phyloP scores from a whole-genome alignment of 192 early-diverging fungal genomes.

The Backusella macrospora region DNA sequence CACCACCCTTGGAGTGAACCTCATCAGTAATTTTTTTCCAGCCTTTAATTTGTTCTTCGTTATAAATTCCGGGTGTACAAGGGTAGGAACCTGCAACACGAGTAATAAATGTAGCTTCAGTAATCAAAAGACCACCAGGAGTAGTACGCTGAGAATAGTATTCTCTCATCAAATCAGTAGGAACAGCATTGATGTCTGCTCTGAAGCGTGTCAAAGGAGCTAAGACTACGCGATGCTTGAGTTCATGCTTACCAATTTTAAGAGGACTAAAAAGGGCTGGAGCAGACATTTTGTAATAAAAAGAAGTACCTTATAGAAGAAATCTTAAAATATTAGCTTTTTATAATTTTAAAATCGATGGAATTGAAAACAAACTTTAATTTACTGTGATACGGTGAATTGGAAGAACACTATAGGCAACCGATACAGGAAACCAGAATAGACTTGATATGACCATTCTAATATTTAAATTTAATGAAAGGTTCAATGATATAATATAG shows the following conservation, averaged over 20 bases:
- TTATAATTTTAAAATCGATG: constrained; percentile 5
- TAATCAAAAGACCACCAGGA: constrained; percentile 20
- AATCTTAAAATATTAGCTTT: not conserved
- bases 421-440: too few species aligned
- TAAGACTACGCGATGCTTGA: constrained; percentile 27
- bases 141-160: constrained; percentile 32
- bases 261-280: constrained; percentile 27
- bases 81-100: constrained; percentile 18
- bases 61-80: constrained; percentile 42
- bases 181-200: constrained; percentile 16
- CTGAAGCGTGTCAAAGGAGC: constrained; percentile 28
- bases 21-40: constrained; percentile 60
- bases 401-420: too few species aligned
- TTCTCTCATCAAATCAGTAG: constrained; percentile 12
- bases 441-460: too few species aligned
- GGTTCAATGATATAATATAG: too few species aligned
- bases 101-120: constrained; percentile 15
- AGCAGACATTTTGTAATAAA: constrained; percentile 9
- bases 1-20: constrained; percentile 55
- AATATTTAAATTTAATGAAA: too few species aligned
- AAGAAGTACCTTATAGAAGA: not conserved
- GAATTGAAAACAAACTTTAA: not conserved
- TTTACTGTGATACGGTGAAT: not conserved
- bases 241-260: constrained; percentile 16
- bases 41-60: constrained; percentile 40